Base-by-base conservation (phyloP, 176 grass and related monocot species). In the Oryza glumipatula region DNA sequence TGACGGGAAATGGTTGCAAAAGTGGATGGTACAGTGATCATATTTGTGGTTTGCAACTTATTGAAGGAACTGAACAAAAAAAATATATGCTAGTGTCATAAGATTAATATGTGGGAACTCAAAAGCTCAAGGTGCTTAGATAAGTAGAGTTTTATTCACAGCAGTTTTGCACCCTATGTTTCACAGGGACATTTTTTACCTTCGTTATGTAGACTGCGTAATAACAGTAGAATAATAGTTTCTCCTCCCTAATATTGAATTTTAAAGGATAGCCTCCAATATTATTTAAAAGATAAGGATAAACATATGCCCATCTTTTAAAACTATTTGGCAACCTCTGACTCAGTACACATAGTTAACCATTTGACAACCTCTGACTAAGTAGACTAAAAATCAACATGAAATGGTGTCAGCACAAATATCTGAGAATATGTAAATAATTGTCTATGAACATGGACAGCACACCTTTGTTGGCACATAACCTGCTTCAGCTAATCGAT, bases 381-480 rank as follows among this genome's bases (percentile, higher is more conserved):
- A 80, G 6, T 15, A 86, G 0, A 70, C 16, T 80, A 45, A 72
- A 12, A 88, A 7, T 11, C 38, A 72, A 82, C 19, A 39, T n/a
- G 21, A 48, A 49, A 70, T 0, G 63, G 26, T 80, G n/a, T 58
- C 36, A 65, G 38, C 10, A n/a, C 12, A 43, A 16, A 23, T 8
- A 10, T 81, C 1, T 45, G 13, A 73, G 44, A 73, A 77, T 2
- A 3, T 46, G 32, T 45, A 86, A 30, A 77, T 67, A 32, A 76
- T 64, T 65, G 6, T 44, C 5, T 15, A n/a, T 21, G 6, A 71
- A 65, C 8, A 73, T 46, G 33, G 75, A 46, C 11, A 17, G 9
- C 76, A 71, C n/a, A 99, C 96, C 91, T 92, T 99, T 88, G 91
- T 99, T 58, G 96, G 96, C 87, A 94, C 38, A 84, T 96, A 99